These are phyloP conservation scores for Corynascus novoguineensis DNA, from an alignment of 495 filamentous ascomycete genomes.

Conservation along the genomic window DNA sequence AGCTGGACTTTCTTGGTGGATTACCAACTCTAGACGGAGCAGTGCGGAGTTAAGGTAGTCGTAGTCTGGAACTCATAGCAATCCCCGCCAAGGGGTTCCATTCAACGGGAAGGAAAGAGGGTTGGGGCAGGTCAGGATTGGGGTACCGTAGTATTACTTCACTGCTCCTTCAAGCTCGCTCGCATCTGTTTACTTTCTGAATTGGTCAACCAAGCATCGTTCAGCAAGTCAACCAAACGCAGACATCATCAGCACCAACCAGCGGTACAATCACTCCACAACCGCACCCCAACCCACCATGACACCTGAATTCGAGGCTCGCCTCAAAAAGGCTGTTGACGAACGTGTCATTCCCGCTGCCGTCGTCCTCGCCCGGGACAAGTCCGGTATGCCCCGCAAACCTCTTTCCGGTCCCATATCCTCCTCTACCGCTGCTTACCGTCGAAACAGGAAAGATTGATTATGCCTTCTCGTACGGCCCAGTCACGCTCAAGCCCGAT, in stretches of 20 bases:
- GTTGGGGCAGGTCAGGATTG: no score
- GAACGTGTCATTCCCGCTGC: conserved; percentile 11
- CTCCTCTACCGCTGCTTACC: neutral
- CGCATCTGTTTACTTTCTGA: neutral
- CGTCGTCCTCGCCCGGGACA: conserved; percentile 13
- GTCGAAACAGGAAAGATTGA: conserved; percentile 10
- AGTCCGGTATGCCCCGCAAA: conserved; percentile 10
- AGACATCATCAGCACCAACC: neutral
- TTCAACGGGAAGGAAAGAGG: no score
- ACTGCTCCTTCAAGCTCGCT: neutral
- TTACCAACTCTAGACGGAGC: no score
- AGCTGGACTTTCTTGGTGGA: no score
- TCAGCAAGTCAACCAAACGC: neutral
- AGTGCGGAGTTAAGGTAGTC: no score
- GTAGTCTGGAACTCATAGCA: no score
- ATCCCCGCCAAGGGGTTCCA: no score
- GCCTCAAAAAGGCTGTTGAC: conserved; percentile 16
- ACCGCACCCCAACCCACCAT: neutral
- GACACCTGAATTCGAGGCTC: conserved; percentile 14
- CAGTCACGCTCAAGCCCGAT: neutral
- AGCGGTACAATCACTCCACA: neutral
- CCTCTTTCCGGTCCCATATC: neutral
- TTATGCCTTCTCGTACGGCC: conserved; percentile 11
- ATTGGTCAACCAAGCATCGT: neutral
- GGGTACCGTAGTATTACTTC: no score